These are phyloP conservation scores for Fusarium sambucinum DNA, from an alignment of 2,329 filamentous ascomycete species.

Conservation along the genomic window DNA sequence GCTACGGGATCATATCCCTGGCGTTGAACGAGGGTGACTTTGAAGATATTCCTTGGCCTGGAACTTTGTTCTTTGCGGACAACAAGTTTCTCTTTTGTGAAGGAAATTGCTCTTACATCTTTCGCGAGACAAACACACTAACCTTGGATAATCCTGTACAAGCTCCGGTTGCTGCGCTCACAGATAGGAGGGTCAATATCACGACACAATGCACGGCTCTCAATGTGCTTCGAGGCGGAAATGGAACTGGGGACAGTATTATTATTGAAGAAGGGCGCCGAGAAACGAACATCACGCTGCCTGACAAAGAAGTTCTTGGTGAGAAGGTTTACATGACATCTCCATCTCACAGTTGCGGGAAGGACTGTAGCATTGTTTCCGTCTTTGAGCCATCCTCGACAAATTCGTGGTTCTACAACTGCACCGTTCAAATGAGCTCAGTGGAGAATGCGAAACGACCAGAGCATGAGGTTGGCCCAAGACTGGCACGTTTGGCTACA, in stretches of 20 bases:
- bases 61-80: conserved; percentile 47
- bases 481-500: conserved; percentile 17
- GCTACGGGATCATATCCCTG: conserved; percentile 55
- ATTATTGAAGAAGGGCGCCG: not conserved
- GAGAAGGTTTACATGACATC: conserved; percentile 27
- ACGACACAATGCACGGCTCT: conserved; percentile 13
- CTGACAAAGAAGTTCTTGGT: not conserved
- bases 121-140: conserved; percentile 49
- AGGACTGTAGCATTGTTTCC: conserved; percentile 21
- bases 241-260: conserved; percentile 16
- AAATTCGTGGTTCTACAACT: conserved; percentile 36
- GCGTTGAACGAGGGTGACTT: conserved; percentile 40
- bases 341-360: conserved; percentile 1
- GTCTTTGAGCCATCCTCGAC: conserved; percentile 25
- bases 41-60: conserved; percentile 42
- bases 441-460: conserved; percentile 17
- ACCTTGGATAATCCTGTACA: not conserved
- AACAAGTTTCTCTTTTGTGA: conserved; percentile 52
- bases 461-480: conserved; percentile 11
- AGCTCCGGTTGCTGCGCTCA: not conserved
- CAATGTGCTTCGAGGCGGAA: conserved; percentile 1
- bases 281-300: not conserved
- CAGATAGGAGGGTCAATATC: conserved; percentile 13
- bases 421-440: conserved; percentile 2
- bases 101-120: conserved; percentile 51